Evolutionary conservation across 2,329 filamentous ascomycete genomes (phyloP).

Genomic region (Ophiostoma ulmi): DNA sequence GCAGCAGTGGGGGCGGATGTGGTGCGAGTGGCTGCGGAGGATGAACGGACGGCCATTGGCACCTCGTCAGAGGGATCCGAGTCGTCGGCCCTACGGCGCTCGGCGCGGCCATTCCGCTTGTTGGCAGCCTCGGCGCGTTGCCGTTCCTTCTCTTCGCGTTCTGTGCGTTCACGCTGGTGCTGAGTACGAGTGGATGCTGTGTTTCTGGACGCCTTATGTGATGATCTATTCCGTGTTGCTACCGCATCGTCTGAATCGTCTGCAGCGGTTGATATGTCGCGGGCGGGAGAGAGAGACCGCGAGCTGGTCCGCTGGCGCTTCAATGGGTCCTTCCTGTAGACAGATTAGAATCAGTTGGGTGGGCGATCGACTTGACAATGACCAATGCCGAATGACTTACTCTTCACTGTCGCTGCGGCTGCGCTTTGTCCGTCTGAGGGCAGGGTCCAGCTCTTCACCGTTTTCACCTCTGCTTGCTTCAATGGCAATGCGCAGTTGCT

Average conservation of each 20-base stretch:
- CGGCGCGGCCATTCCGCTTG: conserved; percentile 75
- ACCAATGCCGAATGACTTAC: conserved; percentile 51
- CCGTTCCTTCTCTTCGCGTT: conserved; percentile 69
- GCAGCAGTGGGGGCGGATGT: not conserved
- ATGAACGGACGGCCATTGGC: conserved; percentile 43
- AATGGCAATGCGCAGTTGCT: conserved; percentile 83
- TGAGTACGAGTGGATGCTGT: conserved; percentile 34
- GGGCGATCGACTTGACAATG: not conserved
- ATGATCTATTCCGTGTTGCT: conserved; percentile 44
- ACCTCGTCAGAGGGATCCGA: conserved; percentile 68
- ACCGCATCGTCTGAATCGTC: conserved; percentile 70
- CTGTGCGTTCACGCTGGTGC: conserved; percentile 55
- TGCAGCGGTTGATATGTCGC: conserved; percentile 45
- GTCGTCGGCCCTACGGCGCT: conserved; percentile 74
- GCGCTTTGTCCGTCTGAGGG: conserved; percentile 66
- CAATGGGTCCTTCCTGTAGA: conserved; percentile 57
- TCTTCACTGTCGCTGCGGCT: conserved; percentile 89
- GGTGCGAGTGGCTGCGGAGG: not conserved
- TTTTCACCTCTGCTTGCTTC: conserved; percentile 90
- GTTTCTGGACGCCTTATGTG: conserved; percentile 56
- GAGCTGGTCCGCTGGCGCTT: conserved; percentile 85
- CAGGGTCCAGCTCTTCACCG: conserved; percentile 47
- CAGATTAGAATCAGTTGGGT: not conserved
- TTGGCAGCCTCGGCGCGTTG: conserved; percentile 68
- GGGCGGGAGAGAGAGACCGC: conserved; percentile 59